Conservation (phyloP, 805 yeast genomes). For the Saccharomycopsis sp. region DNA sequence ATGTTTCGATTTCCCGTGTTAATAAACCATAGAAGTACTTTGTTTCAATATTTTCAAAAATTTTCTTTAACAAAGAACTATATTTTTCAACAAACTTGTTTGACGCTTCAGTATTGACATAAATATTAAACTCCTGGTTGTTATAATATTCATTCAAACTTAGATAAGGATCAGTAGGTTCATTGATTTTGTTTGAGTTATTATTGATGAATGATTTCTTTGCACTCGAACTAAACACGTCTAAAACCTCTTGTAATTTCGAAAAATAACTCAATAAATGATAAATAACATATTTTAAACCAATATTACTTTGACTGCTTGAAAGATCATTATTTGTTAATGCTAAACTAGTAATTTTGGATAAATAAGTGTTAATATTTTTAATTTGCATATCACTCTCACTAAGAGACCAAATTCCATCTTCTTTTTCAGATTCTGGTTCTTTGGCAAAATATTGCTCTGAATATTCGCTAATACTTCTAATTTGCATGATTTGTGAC, state of each 20-base stretch:
- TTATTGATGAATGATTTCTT: not conserved
- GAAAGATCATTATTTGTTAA: not conserved
- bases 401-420: constrained; percentile 7
- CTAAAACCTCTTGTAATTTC: constrained; percentile 1
- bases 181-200: not conserved
- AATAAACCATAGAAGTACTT: not conserved
- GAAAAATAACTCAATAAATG: not conserved
- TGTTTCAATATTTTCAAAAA: constrained; percentile 1
- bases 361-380: constrained; percentile 4
- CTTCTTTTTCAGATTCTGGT: not conserved
- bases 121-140: constrained; percentile 2
- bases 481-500: not conserved
- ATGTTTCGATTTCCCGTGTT: not conserved
- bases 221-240: not conserved
- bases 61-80: not conserved
- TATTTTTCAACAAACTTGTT: constrained; percentile 1
- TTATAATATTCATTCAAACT: not conserved
- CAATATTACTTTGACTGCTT: not conserved
- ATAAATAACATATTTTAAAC: not conserved
- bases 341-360: constrained; percentile 7
- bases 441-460: not conserved
- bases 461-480: not conserved
- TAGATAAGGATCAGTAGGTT: not conserved
- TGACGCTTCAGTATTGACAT: not conserved
- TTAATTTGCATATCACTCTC: constrained; percentile 7